A percentile compares a stretch with the other conserved stretches of the same genome.
These are phyloP conservation scores for Ilyonectria mors-panacis DNA, from an alignment of 2,329 filamentous ascomycete genomes.

Conservation along the genomic window DNA sequence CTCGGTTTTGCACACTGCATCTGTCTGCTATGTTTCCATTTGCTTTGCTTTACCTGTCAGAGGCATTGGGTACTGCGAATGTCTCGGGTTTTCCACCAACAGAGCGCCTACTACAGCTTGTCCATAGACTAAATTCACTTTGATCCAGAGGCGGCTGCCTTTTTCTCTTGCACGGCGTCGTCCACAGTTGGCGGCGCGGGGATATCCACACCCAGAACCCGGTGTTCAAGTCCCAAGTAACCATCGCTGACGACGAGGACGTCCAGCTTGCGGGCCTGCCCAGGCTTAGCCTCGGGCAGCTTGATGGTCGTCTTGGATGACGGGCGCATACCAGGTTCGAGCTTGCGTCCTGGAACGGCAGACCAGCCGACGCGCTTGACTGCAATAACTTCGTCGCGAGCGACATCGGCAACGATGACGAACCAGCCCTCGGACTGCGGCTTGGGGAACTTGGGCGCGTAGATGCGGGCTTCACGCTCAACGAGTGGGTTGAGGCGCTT, in stretches of 20 bases:
- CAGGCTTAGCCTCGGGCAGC: slow-evolving; percentile 65
- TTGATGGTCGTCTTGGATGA: slow-evolving; percentile 72
- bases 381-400: slow-evolving; percentile 83
- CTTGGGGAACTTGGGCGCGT: slow-evolving; percentile 92
- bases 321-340: slow-evolving; percentile 62
- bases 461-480: slow-evolving; percentile 81
- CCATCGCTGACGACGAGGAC: slow-evolving; percentile 87
- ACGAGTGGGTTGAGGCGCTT: slow-evolving; percentile 76
- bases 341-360: slow-evolving; percentile 45
- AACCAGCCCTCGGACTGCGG: slow-evolving; percentile 96
- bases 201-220: slow-evolving; percentile 64
- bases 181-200: slow-evolving; percentile 65
- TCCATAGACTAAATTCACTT: slow-evolving; percentile 41
- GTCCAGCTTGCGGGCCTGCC: slow-evolving; percentile 74
- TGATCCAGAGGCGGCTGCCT: slow-evolving; percentile 42
- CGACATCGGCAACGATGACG: slow-evolving; percentile 78
- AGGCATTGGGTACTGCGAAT: slow-evolving; percentile 28
- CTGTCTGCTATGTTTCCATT: slow-evolving; percentile 20
- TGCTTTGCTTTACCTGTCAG: slow-evolving; percentile 25
- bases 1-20: slow-evolving; percentile 5
- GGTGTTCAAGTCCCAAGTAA: slow-evolving; percentile 82
- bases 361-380: slow-evolving; percentile 89
- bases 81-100: slow-evolving; percentile 7
- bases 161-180: slow-evolving; percentile 62
- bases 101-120: slow-evolving; percentile 23